Percentiles rank a stretch among this genome's conserved stretches.
These are phyloP conservation scores for Coemansia sp. DNA, from an alignment of 192 early-diverging fungal genomes.

Conservation along the genomic window DNA sequence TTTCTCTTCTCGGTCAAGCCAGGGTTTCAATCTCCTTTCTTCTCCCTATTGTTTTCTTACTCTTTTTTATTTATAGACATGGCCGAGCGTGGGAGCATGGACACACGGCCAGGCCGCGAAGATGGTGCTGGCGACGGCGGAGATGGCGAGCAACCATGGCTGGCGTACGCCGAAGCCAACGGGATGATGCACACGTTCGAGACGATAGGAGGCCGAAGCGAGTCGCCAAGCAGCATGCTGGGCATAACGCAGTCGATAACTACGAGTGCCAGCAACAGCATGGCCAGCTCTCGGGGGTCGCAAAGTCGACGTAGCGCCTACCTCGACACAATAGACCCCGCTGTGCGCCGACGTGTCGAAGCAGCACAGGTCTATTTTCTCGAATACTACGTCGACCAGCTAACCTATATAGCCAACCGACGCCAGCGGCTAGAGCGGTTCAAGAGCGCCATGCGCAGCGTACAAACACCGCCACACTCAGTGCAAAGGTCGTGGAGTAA, in stretches of 20 bases:
- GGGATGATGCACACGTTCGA: slow-evolving; percentile 55
- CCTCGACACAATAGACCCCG: slow-evolving; percentile 47
- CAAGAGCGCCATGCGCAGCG: slow-evolving; percentile 51
- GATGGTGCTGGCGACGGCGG: neutral
- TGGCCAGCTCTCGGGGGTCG: slow-evolving; percentile 25
- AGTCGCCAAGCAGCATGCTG: slow-evolving; percentile 31
- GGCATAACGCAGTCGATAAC: slow-evolving; percentile 5
- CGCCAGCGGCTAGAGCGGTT: slow-evolving; percentile 56
- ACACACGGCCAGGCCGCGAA: slow-evolving; percentile 16
- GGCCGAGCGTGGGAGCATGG: slow-evolving; percentile 32
- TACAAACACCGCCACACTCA: slow-evolving; percentile 31
- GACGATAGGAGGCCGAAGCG: slow-evolving; percentile 37
- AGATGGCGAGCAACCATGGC: slow-evolving; percentile 37
- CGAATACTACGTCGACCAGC: slow-evolving; percentile 79
- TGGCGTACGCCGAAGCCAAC: slow-evolving; percentile 42
- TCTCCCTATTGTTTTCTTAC: neutral
- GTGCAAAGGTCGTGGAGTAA: slow-evolving; percentile 45
- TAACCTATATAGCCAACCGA: slow-evolving; percentile 74
- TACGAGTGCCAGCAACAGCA: slow-evolving; percentile 22
- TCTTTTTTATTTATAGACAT: slow-evolving; percentile 5
- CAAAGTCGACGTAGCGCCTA: slow-evolving; percentile 47
- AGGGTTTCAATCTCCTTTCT: neutral
- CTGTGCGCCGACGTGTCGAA: slow-evolving; percentile 45
- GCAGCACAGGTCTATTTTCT: slow-evolving; percentile 63
- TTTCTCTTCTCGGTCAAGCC: neutral